Percentiles rank a stretch among this genome's conserved stretches.
These are phyloP conservation scores for Apiospora kogelbergensis DNA, from an alignment of 2,329 filamentous ascomycete genomes.

Conservation along the genomic window DNA sequence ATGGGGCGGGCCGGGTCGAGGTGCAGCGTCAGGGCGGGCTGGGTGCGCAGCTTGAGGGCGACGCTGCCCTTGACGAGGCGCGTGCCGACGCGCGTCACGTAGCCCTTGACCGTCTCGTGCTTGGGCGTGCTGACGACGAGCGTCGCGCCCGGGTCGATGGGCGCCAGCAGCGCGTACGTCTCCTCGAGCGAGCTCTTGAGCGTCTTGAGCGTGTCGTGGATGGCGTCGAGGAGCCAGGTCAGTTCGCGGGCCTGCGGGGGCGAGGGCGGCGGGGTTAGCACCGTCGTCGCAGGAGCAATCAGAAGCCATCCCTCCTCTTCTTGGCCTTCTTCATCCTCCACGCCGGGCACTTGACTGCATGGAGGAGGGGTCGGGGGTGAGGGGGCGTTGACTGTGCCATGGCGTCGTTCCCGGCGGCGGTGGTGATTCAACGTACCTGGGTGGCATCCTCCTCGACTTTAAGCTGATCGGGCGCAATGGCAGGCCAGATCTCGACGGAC, in stretches of 20 bases:
- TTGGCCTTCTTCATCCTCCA: not conserved
- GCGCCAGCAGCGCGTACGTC: constrained; percentile 83
- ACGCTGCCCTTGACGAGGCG: constrained; percentile 86
- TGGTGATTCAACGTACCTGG: constrained; percentile 41
- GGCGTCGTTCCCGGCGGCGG: not conserved
- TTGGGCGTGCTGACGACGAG: constrained; percentile 84
- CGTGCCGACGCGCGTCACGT: constrained; percentile 87
- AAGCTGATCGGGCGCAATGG: constrained; percentile 49
- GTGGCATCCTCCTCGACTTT: constrained; percentile 48
- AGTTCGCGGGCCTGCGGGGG: constrained; percentile 44
- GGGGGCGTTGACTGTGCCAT: constrained; percentile 11
- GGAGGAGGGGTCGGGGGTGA: not conserved
- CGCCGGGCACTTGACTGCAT: not conserved
- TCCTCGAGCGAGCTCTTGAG: constrained; percentile 74
- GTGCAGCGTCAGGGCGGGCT: constrained; percentile 51
- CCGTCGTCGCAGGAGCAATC: not conserved
- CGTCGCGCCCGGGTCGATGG: constrained; percentile 81
- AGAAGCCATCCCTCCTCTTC: constrained; percentile 14
- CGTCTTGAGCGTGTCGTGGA: constrained; percentile 46
- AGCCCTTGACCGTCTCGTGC: constrained; percentile 89
- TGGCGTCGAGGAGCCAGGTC: constrained; percentile 53
- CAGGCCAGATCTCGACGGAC: constrained; percentile 61
- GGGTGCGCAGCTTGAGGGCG: constrained; percentile 72
- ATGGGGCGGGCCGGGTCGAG: constrained; percentile 51
- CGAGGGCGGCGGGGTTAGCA: not conserved